Evolutionary conservation across 257 asterid genomes (phyloP), one percentile per base, ranked within the genome.

Genomic region (Gentiana macrophylla): DNA sequence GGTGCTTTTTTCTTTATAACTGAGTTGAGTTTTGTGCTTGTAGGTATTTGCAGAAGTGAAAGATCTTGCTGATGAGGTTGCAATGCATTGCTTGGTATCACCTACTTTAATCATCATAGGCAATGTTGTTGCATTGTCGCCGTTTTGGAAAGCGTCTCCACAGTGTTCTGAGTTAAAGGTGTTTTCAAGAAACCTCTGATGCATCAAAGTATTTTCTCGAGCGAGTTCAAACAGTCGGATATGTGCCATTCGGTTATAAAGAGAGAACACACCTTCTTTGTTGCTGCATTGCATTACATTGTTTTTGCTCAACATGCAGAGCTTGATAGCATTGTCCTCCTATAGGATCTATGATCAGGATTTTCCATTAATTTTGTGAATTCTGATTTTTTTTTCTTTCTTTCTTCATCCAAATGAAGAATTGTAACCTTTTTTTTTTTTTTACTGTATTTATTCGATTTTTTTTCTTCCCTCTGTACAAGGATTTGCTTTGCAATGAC

Each of bases 71-170:
- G 75, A 79, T 45, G 83, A 81, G 49, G 79, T 89, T 3, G 63
- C 77, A 32, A 71, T 73, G 35, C 72, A 79, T 52, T 77, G 76
- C 71, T 73, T 89, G 35, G 81, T 77, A 35, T 89, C 97, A 0
- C 97, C 97, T 3, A 77, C 97, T 8, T 70, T 89, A 62, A 77
- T 89, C 56, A 74, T 89, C 66, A 81, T 89, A 1, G 95, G 95
- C 65, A 81, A 76, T 65, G 97, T 89, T 10, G 97, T 89, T 11
- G 77, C 86, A 45, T 86, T 89, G 60, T 86, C 97, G 6, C 94
- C 97, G 12, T 70, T 79, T 36, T 89, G 97, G 95, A 77, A 77
- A 3, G 63, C 76, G 66, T 64, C 84, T 43, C 45, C 43, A 5
- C 55, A 60, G 35, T 41, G 6, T 41, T 70, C 65, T 12, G 84